A percentile compares a stretch with the other conserved stretches of the same genome.
phyloP scores from a whole-genome alignment of 371 early-diverging fungal genomes.

The Mortierella sp. region DNA sequence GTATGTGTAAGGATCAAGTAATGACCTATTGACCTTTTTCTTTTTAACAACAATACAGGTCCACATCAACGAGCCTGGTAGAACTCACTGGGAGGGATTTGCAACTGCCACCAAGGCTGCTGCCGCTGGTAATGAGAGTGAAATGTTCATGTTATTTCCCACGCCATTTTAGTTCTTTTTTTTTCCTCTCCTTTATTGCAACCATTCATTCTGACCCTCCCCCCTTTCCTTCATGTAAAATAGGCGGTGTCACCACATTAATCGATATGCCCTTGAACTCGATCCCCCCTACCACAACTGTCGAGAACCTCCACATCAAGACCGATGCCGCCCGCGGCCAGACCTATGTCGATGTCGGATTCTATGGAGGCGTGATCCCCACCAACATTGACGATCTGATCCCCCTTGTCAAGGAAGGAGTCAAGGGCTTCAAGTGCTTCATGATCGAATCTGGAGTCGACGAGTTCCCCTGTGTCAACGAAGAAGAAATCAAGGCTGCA shows the following conservation, averaged over 20 bases:
- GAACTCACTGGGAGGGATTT: constrained; percentile 91
- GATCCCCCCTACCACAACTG: constrained; percentile 87
- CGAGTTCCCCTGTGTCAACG: constrained; percentile 87
- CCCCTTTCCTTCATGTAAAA: background rate
- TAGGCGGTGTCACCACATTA: constrained; percentile 83
- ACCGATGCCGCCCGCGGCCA: constrained; percentile 75
- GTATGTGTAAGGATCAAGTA: background rate
- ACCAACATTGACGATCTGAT: constrained; percentile 76
- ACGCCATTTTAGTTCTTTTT: background rate
- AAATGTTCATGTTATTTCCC: constrained; percentile 6
- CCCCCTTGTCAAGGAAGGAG: constrained; percentile 77
- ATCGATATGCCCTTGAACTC: constrained; percentile 93
- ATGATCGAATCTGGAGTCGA: constrained; percentile 89
- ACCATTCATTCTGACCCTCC: background rate
- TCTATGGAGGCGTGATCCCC: constrained; percentile 88
- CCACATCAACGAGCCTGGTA: constrained; percentile 87
- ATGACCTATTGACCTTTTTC: background rate
- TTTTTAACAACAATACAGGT: constrained; percentile 55
- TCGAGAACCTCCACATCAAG: constrained; percentile 75
- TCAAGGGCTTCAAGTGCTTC: constrained; percentile 89
- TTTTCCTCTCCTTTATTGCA: background rate
- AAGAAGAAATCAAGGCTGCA: constrained; percentile 75
- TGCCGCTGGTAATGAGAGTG: constrained; percentile 68
- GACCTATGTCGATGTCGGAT: constrained; percentile 85
- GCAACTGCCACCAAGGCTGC: constrained; percentile 86